Evolutionary conservation across 148 eudicot species (phyloP).

Genomic region (Camellia japonica): DNA sequence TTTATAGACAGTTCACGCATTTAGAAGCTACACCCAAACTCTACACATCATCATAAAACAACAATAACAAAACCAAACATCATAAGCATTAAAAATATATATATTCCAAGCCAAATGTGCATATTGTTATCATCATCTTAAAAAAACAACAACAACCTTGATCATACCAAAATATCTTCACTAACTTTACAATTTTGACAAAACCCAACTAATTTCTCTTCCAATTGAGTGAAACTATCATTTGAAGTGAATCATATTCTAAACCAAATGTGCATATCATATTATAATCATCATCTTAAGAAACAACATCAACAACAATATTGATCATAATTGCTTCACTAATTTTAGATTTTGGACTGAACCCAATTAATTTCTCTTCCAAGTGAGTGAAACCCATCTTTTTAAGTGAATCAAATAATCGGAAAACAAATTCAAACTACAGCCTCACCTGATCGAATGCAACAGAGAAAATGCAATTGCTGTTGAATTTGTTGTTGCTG

Average conservation of each 20-base stretch:
- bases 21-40: background rate
- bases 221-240: background rate
- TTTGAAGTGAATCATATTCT: too few species aligned
- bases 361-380: background rate
- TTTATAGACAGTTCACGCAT: background rate
- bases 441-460: conserved; percentile 13
- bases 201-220: background rate
- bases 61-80: conserved; percentile 4
- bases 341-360: background rate
- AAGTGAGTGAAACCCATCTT: background rate
- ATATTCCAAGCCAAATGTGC: too few species aligned
- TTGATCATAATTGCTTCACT: background rate
- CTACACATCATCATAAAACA: background rate
- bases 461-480: background rate
- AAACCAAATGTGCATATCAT: too few species aligned
- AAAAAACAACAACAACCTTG: too few species aligned
- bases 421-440: background rate
- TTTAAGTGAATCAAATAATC: background rate
- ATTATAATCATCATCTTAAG: background rate
- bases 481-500: background rate
- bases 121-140: too few species aligned
- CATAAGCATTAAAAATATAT: too few species aligned
- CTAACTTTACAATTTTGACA: background rate
- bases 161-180: background rate
- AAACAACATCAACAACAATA: background rate